Evolutionary conservation across 2,329 filamentous ascomycete species (phyloP).

Genomic region (Aspergillus fumigatiaffinis): DNA sequence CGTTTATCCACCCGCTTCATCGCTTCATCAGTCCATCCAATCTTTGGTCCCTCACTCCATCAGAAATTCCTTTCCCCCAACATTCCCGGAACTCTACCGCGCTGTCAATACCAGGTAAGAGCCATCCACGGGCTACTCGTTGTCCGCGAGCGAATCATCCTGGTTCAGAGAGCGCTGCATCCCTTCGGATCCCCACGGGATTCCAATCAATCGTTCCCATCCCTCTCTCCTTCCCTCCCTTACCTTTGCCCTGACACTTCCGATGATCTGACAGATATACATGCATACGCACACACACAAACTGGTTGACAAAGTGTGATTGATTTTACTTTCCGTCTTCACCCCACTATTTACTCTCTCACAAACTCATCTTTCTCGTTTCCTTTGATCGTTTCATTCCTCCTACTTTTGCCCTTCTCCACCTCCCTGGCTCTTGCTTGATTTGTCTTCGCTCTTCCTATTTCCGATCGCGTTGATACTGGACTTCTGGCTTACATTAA

Average conservation of each 20-base stretch:
- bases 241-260: not conserved
- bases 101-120: not conserved
- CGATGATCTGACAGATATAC: not conserved
- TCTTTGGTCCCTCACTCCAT: conserved; percentile 4
- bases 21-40: not conserved
- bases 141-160: not conserved
- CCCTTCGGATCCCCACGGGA: not conserved
- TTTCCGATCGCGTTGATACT: conserved; percentile 14
- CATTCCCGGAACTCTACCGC: not conserved
- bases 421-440: conserved; percentile 5
- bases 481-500: conserved; percentile 17
- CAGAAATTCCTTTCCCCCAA: not conserved
- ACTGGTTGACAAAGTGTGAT: not conserved
- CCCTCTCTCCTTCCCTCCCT: not conserved
- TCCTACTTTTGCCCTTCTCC: not conserved
- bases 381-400: not conserved
- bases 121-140: not conserved
- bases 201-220: not conserved
- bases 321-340: not conserved
- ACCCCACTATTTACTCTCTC: not conserved
- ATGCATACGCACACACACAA: not conserved
- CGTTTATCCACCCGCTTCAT: not conserved
- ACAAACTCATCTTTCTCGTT: not conserved
- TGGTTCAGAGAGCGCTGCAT: not conserved
- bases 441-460: conserved; percentile 8